These are phyloP conservation scores for Ogataea glucozyma DNA, from an alignment of 805 yeast species.

Conservation along the genomic window DNA sequence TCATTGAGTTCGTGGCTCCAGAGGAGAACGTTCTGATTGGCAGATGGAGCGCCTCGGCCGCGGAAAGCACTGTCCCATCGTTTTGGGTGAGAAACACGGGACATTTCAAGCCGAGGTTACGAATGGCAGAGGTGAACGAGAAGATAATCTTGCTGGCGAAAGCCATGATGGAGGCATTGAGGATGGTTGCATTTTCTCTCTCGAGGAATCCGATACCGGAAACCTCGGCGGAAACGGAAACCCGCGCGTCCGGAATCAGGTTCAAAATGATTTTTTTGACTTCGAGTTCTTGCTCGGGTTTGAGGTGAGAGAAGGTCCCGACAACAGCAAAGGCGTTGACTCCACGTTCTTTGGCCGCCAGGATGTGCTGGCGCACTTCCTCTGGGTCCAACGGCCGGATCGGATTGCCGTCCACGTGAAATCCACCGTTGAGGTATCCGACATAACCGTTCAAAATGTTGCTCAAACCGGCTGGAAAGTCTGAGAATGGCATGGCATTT, in stretches of 20 bases:
- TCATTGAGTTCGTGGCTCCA: conserved; percentile 50
- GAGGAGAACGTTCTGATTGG: conserved; percentile 52
- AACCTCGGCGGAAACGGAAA: conserved; percentile 42
- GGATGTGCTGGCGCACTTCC: conserved; percentile 17
- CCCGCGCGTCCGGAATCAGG: conserved; percentile 36
- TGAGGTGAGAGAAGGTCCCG: conserved; percentile 44
- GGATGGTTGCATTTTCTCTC: conserved; percentile 48
- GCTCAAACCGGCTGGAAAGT: conserved; percentile 43
- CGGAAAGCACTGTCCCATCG: conserved; percentile 48
- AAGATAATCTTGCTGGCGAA: conserved; percentile 45
- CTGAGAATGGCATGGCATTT: conserved; percentile 43
- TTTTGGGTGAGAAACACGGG: conserved; percentile 46
- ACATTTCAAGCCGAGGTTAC: conserved; percentile 37
- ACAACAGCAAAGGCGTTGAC: conserved; percentile 41
- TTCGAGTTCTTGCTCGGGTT: conserved; percentile 38
- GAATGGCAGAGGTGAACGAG: conserved; percentile 42
- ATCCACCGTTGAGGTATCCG: conserved; percentile 43
- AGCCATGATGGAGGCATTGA: conserved; percentile 45
- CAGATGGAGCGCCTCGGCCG: conserved; percentile 38
- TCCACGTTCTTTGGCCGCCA: conserved; percentile 35
- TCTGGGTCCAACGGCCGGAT: conserved; percentile 36
- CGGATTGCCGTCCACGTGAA: conserved; percentile 43
- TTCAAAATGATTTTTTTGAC: conserved; percentile 36
- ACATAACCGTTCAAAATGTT: conserved; percentile 38
- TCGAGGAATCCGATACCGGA: conserved; percentile 47